Evolutionary conservation across 768 basidiomycete genomes (phyloP).

Genomic region (Tephrocybe rancida): DNA sequence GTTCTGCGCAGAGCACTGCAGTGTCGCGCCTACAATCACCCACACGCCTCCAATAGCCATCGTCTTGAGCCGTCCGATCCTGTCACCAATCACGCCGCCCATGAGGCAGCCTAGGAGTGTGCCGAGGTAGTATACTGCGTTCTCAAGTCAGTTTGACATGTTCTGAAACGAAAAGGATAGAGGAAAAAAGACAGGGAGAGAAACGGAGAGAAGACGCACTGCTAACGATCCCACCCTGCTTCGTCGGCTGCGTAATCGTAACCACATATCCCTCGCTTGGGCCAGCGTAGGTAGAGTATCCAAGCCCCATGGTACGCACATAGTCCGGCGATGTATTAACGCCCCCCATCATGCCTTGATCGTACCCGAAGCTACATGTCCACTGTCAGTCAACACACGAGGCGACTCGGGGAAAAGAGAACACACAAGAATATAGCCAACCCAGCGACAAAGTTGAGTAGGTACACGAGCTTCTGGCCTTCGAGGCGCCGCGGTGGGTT

Average conservation of each 20-base stretch:
- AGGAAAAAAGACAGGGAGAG: not conserved
- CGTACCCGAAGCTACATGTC: constrained; percentile 46
- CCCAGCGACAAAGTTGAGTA: constrained; percentile 31
- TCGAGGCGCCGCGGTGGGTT: constrained; percentile 13
- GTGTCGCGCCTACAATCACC: constrained; percentile 41
- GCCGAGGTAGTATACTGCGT: constrained; percentile 43
- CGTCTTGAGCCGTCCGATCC: constrained; percentile 40
- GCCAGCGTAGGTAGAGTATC: constrained; percentile 40
- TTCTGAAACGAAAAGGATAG: not conserved
- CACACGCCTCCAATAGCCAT: constrained; percentile 41
- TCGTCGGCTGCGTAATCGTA: constrained; percentile 42
- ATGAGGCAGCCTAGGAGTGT: constrained; percentile 42
- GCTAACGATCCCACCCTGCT: constrained; percentile 47
- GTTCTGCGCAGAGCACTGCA: constrained; percentile 46
- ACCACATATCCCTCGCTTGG: constrained; percentile 43
- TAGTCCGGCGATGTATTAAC: constrained; percentile 49
- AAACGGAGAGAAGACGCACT: constrained; percentile 22
- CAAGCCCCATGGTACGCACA: constrained; percentile 40
- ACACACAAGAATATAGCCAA: constrained; percentile 34
- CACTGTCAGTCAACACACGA: not conserved
- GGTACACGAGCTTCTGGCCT: constrained; percentile 27
- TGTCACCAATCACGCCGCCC: constrained; percentile 42
- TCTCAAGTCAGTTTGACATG: no score
- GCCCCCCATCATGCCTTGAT: constrained; percentile 51
- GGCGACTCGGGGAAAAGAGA: not conserved